Base-by-base conservation (phyloP, 164 flowering plant genomes). In the Cinnamomum micranthum region DNA sequence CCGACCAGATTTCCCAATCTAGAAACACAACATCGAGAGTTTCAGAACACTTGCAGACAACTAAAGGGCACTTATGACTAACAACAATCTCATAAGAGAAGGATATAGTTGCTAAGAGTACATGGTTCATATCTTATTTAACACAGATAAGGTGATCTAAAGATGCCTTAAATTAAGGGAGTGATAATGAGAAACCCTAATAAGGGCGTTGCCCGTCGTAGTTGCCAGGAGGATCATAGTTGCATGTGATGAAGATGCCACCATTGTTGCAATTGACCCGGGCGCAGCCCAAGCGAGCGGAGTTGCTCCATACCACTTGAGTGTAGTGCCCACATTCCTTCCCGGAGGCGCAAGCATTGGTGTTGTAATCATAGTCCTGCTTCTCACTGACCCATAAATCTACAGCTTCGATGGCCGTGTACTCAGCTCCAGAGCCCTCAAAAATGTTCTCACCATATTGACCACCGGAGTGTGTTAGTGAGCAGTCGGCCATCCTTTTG, bases 391-490 rank as follows among this genome's bases (percentile, higher is more conserved):
- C 85, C 89, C 90, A 87, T 71, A 76, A 2, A 3, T 73, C 72
- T 41, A 86, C 88, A 0, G 88, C 90, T 3, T 67, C 79, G 2
- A 58, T 60, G 22, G 79, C 86, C 0, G 79, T 60, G 7, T 81
- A 23, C 10, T 58, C 62, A 3, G 22, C 4, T 9, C 77, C 77
- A n/a, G 67, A 24, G 7, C 86, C 78, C 60, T 17, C 22, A 3
- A 83, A 87, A 13, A 86, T 59, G 76, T 87, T 87, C 74, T 86
- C 86, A 5, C 87, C 90, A 9, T 85, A 86, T 0, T 77, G 80
- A 0, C 85, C 83, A 2, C 55, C 50, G 0, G 88, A 85, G 69
- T 79, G 86, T 12, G 51, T 71, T 2, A 83, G 68, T 4, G 14
- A 28, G 80, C 90, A 87, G 12, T 80, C 84, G 0, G 68, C 81